Evolutionary conservation across 2,329 filamentous ascomycete genomes (phyloP).

Genomic region (Apiospora kogelbergensis): DNA sequence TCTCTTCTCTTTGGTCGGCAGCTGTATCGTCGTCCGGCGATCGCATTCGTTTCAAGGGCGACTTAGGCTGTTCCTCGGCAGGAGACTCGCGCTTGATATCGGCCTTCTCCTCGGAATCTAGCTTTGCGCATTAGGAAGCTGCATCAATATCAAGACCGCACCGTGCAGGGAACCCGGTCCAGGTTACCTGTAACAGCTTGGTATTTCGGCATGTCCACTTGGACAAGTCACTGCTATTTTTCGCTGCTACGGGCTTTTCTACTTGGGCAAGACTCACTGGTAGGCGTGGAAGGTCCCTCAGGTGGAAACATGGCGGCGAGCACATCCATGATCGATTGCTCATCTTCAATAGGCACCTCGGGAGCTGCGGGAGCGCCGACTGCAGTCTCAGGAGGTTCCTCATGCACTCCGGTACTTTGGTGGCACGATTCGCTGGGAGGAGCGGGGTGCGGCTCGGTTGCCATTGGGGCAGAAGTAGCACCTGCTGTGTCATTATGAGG

Average conservation of each 20-base stretch:
- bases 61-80: slow-evolving; percentile 16
- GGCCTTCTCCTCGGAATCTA: slow-evolving; percentile 29
- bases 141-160: slow-evolving; percentile 6
- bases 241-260: neutral
- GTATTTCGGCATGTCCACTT: neutral
- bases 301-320: neutral
- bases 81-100: slow-evolving; percentile 29
- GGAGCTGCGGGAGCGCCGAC: neutral
- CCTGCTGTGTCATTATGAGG: neutral
- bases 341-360: neutral
- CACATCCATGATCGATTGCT: neutral
- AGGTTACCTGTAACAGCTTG: neutral
- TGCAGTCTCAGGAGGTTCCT: slow-evolving; percentile 10
- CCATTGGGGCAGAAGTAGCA: neutral
- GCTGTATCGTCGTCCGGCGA: slow-evolving; percentile 18
- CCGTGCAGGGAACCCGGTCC: neutral
- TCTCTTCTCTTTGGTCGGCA: slow-evolving; percentile 20
- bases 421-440: neutral
- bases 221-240: neutral
- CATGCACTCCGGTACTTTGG: neutral
- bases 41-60: slow-evolving; percentile 28
- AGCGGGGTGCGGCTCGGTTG: neutral
- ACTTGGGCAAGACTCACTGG: neutral
- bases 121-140: slow-evolving; percentile 12
- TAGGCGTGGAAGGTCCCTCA: neutral